Evolutionary conservation across 257 asterid genomes (phyloP).

Genomic region (Solanum etuberosum): DNA sequence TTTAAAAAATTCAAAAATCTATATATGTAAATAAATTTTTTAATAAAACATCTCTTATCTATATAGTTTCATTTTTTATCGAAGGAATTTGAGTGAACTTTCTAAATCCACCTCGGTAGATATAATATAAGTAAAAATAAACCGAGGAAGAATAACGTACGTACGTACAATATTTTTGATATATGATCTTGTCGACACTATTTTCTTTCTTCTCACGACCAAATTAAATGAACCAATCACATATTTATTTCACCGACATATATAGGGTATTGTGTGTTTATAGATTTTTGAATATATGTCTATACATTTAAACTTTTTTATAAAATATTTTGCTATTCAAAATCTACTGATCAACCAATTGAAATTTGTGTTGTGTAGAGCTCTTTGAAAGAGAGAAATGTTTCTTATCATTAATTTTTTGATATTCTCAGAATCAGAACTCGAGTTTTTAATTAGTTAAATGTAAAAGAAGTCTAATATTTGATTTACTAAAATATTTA

Average conservation of each 20-base stretch:
- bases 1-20: too few species aligned
- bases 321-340: background rate
- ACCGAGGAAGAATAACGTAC: background rate
- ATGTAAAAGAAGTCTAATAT: too few species aligned
- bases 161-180: background rate
- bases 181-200: background rate
- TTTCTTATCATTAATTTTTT: background rate
- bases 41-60: too few species aligned
- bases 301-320: background rate
- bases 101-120: rapidly evolving
- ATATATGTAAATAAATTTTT: too few species aligned
- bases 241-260: background rate
- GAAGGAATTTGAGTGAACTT: rapidly evolving
- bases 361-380: background rate
- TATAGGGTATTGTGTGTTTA: background rate
- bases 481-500: too few species aligned
- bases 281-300: background rate
- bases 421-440: background rate
- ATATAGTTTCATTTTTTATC: too few species aligned
- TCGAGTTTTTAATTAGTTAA: background rate
- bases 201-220: background rate
- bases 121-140: too few species aligned
- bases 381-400: rapidly evolving
- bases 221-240: background rate
- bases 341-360: background rate